phyloP scores from a whole-genome alignment of 768 basidiomycete genomes.

The Leccinellum luteum region DNA sequence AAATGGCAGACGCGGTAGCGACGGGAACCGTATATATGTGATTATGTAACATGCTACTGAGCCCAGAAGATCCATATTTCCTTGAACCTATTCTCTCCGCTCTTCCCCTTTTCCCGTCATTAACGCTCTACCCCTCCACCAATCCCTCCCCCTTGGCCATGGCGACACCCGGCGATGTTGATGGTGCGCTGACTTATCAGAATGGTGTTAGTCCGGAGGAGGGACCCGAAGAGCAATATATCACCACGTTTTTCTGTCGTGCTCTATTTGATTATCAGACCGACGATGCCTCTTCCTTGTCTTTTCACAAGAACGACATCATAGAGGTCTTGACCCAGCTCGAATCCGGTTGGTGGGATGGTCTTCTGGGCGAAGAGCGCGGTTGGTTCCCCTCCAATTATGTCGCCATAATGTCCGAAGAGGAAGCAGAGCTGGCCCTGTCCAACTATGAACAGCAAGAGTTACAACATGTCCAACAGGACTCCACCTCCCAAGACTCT shows the following conservation, averaged over 20 bases:
- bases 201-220: slow-evolving; percentile 26
- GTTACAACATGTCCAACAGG: slow-evolving; percentile 12
- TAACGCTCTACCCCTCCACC: slow-evolving; percentile 3
- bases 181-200: slow-evolving; percentile 20
- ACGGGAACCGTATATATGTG: slow-evolving; percentile 3
- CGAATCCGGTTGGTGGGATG: slow-evolving; percentile 98
- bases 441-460: slow-evolving; percentile 27
- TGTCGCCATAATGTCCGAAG: slow-evolving; percentile 73
- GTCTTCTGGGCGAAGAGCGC: slow-evolving; percentile 81
- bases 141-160: slow-evolving; percentile 1
- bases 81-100: slow-evolving; percentile 3
- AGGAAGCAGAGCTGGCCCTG: slow-evolving; percentile 72
- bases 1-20: slow-evolving; percentile 10
- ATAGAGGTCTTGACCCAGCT: slow-evolving; percentile 92
- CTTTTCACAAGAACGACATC: slow-evolving; percentile 82
- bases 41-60: slow-evolving; percentile 27
- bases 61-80: slow-evolving; percentile 13
- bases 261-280: slow-evolving; percentile 91
- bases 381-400: slow-evolving; percentile 99
- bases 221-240: slow-evolving; percentile 53
- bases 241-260: slow-evolving; percentile 79
- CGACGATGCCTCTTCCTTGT: slow-evolving; percentile 85
- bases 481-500: slow-evolving; percentile 7
- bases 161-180: slow-evolving; percentile 22
- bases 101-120: slow-evolving; percentile 10